phyloP scores from a whole-genome alignment of 208 protist species.

The Acanthamoeba lenticulata region DNA sequence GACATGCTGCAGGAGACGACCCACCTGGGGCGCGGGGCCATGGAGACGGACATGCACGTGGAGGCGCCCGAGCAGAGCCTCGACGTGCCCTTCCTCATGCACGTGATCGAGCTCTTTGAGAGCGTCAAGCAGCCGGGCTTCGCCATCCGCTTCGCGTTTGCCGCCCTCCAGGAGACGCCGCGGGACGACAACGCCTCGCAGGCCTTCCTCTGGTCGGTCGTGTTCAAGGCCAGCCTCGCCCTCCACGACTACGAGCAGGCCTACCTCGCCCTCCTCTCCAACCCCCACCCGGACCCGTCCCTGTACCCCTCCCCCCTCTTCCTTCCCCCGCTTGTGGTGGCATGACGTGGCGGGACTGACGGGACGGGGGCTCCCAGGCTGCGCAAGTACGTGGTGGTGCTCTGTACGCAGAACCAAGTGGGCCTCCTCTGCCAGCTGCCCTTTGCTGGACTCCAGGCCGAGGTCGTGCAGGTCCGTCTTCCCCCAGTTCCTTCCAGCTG shows the following conservation, averaged over 20 bases:
- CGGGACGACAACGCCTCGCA: slow-evolving; percentile 41
- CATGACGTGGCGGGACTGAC: no score
- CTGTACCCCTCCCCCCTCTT: not conserved
- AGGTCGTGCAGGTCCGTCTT: slow-evolving; percentile 10
- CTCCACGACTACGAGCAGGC: slow-evolving; percentile 67
- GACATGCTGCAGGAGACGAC: slow-evolving; percentile 44
- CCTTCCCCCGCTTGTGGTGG: not conserved
- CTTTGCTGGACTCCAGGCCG: slow-evolving; percentile 29
- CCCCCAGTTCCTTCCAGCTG: not conserved
- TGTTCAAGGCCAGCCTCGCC: slow-evolving; percentile 63
- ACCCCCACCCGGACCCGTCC: not conserved
- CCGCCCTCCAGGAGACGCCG: slow-evolving; percentile 41
- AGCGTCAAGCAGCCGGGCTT: not conserved
- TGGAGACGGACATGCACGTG: slow-evolving; percentile 58
- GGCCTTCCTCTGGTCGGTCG: slow-evolving; percentile 59
- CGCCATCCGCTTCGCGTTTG: slow-evolving; percentile 64
- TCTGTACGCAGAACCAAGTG: slow-evolving; percentile 20
- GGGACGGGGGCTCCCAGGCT: no score
- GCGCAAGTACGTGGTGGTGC: slow-evolving; percentile 54
- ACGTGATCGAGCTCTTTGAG: slow-evolving; percentile 48
- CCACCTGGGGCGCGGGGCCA: not conserved
- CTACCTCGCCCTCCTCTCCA: slow-evolving; percentile 62
- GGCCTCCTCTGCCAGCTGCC: slow-evolving; percentile 64
- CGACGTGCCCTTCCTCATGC: slow-evolving; percentile 56
- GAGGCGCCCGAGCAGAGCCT: slow-evolving; percentile 21